A percentile compares a stretch with the other conserved stretches of the same genome.
phyloP scores from a whole-genome alignment of 2,329 filamentous ascomycete species.

The Helminthosporium solani region DNA sequence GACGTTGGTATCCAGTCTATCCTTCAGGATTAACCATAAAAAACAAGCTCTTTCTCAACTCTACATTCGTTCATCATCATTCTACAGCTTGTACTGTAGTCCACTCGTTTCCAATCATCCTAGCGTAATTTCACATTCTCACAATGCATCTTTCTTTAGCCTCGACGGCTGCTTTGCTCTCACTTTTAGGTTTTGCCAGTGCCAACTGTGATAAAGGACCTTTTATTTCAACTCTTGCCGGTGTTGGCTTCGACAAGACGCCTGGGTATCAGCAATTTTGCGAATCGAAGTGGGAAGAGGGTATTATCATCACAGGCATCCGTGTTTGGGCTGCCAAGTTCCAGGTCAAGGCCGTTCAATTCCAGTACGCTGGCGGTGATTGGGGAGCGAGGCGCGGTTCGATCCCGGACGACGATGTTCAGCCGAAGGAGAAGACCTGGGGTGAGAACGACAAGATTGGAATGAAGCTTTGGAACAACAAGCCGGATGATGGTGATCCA shows the following conservation, averaged over 20 bases:
- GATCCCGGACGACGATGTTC: background rate
- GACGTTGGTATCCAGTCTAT: background rate
- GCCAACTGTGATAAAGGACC: constrained; percentile 3
- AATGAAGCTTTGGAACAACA: constrained; percentile 4
- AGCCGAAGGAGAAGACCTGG: constrained; percentile 1
- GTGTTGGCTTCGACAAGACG: background rate
- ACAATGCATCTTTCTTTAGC: background rate
- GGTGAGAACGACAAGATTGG: background rate
- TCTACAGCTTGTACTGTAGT: background rate
- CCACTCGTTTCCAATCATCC: background rate
- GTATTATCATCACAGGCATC: constrained; percentile 1
- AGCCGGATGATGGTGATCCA: constrained; percentile 7
- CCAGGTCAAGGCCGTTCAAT: constrained; percentile 1
- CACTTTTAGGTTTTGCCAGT: background rate
- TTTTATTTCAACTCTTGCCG: background rate
- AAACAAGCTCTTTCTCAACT: background rate
- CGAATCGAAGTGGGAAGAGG: background rate
- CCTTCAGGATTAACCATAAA: background rate
- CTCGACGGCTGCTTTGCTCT: background rate
- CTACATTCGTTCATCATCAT: background rate
- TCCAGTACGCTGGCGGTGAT: background rate
- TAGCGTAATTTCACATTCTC: background rate
- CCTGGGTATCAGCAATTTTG: constrained; percentile 2
- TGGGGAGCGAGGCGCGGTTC: background rate
- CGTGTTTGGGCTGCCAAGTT: constrained; percentile 1